A percentile compares a stretch with the other conserved stretches of the same genome.
Evolutionary conservation across 2,329 filamentous ascomycete genomes (phyloP).

Genomic region (Neofusicoccum sp.): DNA sequence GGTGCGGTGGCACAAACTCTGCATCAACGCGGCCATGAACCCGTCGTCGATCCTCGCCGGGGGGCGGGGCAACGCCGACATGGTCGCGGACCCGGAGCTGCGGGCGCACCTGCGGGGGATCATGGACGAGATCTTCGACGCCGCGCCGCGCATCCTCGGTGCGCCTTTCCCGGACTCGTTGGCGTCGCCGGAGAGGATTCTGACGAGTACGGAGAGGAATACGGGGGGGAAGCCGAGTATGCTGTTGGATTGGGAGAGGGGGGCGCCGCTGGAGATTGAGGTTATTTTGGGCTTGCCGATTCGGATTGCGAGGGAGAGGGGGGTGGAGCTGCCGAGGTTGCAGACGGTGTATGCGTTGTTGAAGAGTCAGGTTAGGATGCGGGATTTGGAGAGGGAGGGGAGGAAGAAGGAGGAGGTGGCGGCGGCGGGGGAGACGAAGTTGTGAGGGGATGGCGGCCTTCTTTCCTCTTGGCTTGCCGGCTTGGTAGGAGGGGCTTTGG

Average conservation of each 20-base stretch:
- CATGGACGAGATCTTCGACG: conserved; percentile 46
- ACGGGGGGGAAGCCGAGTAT: conserved; percentile 51
- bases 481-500: too few species aligned
- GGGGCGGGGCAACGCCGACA: conserved; percentile 52
- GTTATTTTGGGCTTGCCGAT: conserved; percentile 51
- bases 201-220: conserved; percentile 60
- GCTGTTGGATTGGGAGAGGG: conserved; percentile 47
- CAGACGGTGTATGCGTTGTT: conserved; percentile 67
- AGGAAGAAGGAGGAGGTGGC: conserved; percentile 16
- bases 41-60: conserved; percentile 58
- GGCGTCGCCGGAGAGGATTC: conserved; percentile 39
- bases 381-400: conserved; percentile 39
- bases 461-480: background rate
- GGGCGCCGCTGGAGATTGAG: conserved; percentile 48
- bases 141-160: conserved; percentile 44
- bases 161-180: conserved; percentile 33
- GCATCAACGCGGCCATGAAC: conserved; percentile 63
- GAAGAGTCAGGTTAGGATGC: conserved; percentile 58
- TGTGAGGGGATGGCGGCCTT: background rate
- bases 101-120: conserved; percentile 39
- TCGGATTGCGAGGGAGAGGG: conserved; percentile 40
- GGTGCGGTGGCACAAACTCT: conserved; percentile 59
- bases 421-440: background rate
- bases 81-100: conserved; percentile 31
- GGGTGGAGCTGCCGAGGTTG: conserved; percentile 61